phyloP scores from a whole-genome alignment of 176 grass and related monocot species.

The Phyllostachys edulis region DNA sequence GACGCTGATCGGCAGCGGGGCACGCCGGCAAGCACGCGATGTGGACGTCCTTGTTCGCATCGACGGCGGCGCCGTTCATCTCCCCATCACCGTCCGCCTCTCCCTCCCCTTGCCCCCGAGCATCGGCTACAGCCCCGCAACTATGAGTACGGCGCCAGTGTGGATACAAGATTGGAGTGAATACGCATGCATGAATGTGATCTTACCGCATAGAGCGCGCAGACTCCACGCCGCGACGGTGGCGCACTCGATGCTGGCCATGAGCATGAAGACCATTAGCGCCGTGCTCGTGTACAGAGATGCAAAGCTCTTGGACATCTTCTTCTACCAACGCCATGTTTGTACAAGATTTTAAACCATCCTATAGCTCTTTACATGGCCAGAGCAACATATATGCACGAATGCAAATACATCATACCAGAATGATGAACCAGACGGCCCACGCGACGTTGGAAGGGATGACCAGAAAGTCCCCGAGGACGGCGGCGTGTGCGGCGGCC shows the following conservation, averaged over 20 bases:
- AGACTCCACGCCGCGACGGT: no score
- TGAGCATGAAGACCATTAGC: no score
- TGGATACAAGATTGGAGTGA: no score
- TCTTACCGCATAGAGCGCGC: no score
- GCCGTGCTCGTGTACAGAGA: conserved; percentile 22
- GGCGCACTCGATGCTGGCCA: no score
- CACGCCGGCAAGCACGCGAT: not conserved
- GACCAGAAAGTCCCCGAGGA: conserved; percentile 36
- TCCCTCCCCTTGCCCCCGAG: conserved; percentile 63
- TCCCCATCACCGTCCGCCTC: not conserved
- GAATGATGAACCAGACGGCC: conserved; percentile 52
- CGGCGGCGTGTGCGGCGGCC: no score
- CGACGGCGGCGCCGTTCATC: not conserved
- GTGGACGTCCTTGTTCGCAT: not conserved
- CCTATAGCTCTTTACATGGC: no score
- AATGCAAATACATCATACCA: conserved; percentile 25
- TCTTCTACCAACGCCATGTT: conserved; percentile 28
- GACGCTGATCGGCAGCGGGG: not conserved
- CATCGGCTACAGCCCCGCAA: conserved; percentile 35
- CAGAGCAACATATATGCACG: not conserved
- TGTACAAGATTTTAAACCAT: not conserved
- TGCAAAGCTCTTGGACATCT: conserved; percentile 34
- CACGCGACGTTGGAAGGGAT: conserved; percentile 30
- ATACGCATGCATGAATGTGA: no score
- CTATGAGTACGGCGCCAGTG: conserved; percentile 47